A percentile compares a stretch with the other conserved stretches of the same genome.
Evolutionary conservation across 352 stramenopile genomes (phyloP).

Genomic region (Phytophthora uliginosa): DNA sequence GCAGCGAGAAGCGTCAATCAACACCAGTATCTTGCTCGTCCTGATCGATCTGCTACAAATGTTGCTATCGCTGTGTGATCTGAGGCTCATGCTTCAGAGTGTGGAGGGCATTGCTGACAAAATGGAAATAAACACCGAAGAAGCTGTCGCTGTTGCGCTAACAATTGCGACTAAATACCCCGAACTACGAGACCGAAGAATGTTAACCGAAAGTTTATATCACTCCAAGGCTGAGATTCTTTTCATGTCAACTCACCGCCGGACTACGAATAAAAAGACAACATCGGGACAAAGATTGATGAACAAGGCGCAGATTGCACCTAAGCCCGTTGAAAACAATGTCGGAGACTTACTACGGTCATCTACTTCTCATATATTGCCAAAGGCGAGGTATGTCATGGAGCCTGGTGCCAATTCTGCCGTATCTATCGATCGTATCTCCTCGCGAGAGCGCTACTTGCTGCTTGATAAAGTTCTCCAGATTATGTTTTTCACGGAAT

Average conservation of each 20-base stretch:
- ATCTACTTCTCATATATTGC: background rate
- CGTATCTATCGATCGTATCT: background rate
- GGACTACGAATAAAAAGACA: background rate
- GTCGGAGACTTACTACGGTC: background rate
- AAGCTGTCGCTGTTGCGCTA: conserved; percentile 13
- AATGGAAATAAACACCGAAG: conserved; percentile 5
- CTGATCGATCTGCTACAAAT: conserved; percentile 40
- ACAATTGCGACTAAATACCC: conserved; percentile 15
- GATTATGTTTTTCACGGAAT: conserved; percentile 44
- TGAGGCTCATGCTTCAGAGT: conserved; percentile 25
- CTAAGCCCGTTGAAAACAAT: background rate
- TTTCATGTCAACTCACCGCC: conserved; percentile 5
- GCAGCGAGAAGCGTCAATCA: conserved; percentile 35
- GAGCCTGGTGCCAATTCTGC: background rate
- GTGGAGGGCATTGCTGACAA: conserved; percentile 14
- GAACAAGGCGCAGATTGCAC: background rate
- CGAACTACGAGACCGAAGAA: conserved; percentile 8
- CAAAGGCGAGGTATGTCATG: background rate
- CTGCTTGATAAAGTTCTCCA: conserved; percentile 32
- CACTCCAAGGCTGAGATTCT: conserved; percentile 17
- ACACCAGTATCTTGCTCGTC: conserved; percentile 40
- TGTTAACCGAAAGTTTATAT: background rate
- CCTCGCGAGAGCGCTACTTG: conserved; percentile 2
- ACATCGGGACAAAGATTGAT: background rate
- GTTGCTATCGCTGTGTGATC: conserved; percentile 36